Evolutionary conservation across 2,329 filamentous ascomycete genomes (phyloP).

Genomic region (Aureobasidium sp.): DNA sequence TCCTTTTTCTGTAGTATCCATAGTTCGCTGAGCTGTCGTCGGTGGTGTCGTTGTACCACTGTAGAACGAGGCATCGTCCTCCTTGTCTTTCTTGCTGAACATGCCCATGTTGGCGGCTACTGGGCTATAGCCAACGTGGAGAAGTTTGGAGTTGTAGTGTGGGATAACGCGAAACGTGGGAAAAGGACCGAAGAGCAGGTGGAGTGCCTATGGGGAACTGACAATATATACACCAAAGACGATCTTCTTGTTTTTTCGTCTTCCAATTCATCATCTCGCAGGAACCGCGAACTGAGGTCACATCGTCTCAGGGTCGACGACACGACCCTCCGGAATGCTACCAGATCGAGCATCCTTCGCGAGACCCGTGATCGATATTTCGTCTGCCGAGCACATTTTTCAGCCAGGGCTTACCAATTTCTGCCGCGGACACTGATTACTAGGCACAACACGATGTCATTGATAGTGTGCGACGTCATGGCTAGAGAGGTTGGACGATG

Average conservation of each 20-base stretch:
- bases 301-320: not conserved
- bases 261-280: not conserved
- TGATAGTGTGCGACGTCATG: not conserved
- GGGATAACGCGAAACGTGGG: constrained; percentile 6
- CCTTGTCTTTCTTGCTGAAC: constrained; percentile 11
- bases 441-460: not conserved
- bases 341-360: not conserved
- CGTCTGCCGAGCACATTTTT: not conserved
- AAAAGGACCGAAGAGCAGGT: constrained; percentile 11
- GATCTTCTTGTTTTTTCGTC: not conserved
- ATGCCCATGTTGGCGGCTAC: constrained; percentile 5
- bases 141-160: constrained; percentile 3
- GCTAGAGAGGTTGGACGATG: not conserved
- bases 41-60: constrained; percentile 4
- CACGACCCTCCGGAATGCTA: not conserved
- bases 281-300: constrained; percentile 8
- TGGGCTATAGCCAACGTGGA: constrained; percentile 2
- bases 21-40: not conserved
- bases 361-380: constrained; percentile 5
- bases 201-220: not conserved
- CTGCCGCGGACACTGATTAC: not conserved
- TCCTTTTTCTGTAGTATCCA: constrained; percentile 3
- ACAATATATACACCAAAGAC: not conserved
- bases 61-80: not conserved
- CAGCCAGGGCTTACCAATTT: not conserved